A percentile compares a stretch with the other conserved stretches of the same genome.
Evolutionary conservation across 2,329 filamentous ascomycete genomes (phyloP).

Genomic region (Diaporthe citrichinensis): DNA sequence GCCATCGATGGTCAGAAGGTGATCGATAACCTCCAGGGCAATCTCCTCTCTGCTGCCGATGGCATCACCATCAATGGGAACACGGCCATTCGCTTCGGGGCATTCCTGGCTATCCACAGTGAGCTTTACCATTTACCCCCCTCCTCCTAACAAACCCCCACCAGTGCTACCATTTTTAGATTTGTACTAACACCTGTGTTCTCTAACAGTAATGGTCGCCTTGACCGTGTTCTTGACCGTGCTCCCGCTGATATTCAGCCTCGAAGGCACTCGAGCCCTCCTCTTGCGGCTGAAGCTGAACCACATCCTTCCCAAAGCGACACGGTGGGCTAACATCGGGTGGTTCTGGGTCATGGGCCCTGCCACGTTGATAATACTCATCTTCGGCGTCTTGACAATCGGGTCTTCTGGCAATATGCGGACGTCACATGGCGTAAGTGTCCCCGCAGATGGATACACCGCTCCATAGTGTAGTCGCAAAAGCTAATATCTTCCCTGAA

Average conservation of each 20-base stretch:
- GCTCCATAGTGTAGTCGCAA: rapidly evolving
- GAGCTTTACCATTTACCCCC: constrained; percentile 30
- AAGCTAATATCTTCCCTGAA: neutral
- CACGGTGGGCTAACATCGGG: constrained; percentile 46
- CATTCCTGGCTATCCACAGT: constrained; percentile 48
- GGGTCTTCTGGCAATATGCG: constrained; percentile 48
- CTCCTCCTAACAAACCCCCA: no score
- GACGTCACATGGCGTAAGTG: constrained; percentile 50
- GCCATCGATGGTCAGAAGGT: constrained; percentile 47
- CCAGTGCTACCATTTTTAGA: neutral
- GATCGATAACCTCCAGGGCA: constrained; percentile 42
- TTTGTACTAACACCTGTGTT: neutral
- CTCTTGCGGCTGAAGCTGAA: constrained; percentile 45
- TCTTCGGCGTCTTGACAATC: constrained; percentile 48
- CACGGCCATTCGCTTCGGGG: constrained; percentile 42
- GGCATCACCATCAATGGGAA: constrained; percentile 45
- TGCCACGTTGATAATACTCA: constrained; percentile 44
- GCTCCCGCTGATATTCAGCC: constrained; percentile 48
- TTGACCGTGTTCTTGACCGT: constrained; percentile 47
- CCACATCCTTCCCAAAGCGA: constrained; percentile 45
- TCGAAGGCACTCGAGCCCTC: constrained; percentile 48
- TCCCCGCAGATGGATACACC: no score
- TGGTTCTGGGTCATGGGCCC: constrained; percentile 48
- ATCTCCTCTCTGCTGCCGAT: constrained; percentile 38
- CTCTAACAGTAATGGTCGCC: constrained; percentile 45